A percentile compares a stretch with the other conserved stretches of the same genome.
phyloP scores from a whole-genome alignment of 2,329 filamentous ascomycete genomes.

The Aspergillus luchuensis region DNA sequence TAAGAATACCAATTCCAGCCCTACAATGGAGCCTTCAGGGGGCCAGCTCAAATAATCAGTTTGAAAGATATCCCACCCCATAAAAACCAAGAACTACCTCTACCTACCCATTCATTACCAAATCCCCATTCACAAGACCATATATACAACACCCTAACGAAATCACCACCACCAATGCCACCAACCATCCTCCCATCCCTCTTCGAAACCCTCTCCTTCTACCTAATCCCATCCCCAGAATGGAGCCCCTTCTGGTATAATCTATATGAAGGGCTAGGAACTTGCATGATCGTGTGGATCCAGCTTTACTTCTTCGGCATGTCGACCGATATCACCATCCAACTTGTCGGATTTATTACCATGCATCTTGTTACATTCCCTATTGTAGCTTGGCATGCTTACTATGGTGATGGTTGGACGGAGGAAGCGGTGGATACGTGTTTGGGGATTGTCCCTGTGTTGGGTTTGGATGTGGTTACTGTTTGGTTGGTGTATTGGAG shows the following conservation, averaged over 20 bases:
- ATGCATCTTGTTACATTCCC: not conserved
- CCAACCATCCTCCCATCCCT: not conserved
- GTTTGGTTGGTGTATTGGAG: not conserved
- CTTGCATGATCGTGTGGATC: not conserved
- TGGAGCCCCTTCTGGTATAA: not conserved
- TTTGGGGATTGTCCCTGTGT: not conserved
- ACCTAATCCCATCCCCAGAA: not conserved
- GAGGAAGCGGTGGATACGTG: not conserved
- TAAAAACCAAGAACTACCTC: no score
- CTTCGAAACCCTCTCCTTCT: no score
- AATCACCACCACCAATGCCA: no score
- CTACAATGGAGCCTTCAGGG: not conserved
- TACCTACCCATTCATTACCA: no score
- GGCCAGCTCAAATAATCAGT: no score
- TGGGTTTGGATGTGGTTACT: not conserved
- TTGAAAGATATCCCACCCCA: no score
- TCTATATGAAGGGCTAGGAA: not conserved
- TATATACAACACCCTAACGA: no score
- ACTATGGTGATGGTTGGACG: not conserved
- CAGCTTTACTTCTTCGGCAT: not conserved
- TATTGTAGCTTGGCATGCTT: not conserved
- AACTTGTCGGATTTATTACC: not conserved
- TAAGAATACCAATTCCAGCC: not conserved
- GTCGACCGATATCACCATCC: not conserved
- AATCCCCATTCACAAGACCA: no score